Percentiles rank a stretch among this genome's conserved stretches.
Evolutionary conservation across 345 rosid species (phyloP).

Genomic region (Linum tenue): DNA sequence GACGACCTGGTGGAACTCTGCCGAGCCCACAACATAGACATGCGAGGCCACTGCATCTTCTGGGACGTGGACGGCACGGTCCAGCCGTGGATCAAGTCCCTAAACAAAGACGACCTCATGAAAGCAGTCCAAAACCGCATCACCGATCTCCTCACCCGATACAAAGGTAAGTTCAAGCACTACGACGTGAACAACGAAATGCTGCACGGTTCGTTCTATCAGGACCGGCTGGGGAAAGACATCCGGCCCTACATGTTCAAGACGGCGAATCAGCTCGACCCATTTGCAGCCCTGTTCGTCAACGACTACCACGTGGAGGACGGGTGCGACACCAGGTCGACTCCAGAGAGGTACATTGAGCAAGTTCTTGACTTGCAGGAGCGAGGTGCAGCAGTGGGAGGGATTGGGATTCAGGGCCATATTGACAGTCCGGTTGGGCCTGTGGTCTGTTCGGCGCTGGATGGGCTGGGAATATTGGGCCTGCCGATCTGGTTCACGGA

Average conservation of each 20-base stretch:
- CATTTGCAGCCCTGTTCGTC: conserved; percentile 58
- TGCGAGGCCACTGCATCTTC: conserved; percentile 92
- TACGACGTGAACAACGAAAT: conserved; percentile 96
- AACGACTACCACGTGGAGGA: conserved; percentile 93
- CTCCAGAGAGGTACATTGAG: conserved; percentile 65
- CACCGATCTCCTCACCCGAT: conserved; percentile 62
- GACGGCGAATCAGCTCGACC: conserved; percentile 61
- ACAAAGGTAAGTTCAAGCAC: conserved; percentile 76
- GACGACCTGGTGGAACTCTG: conserved; percentile 83
- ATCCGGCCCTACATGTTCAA: conserved; percentile 67
- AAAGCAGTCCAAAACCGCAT: conserved; percentile 62
- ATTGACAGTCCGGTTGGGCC: conserved; percentile 78
- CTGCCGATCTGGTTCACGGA: conserved; percentile 93
- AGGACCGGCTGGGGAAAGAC: conserved; percentile 49
- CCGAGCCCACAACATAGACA: conserved; percentile 39
- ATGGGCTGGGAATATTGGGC: conserved; percentile 68
- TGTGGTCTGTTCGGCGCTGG: conserved; percentile 56
- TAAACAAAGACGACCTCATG: conserved; percentile 42
- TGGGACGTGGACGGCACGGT: conserved; percentile 84
- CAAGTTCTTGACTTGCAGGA: conserved; percentile 60
- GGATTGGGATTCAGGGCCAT: conserved; percentile 91
- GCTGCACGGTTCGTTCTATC: conserved; percentile 88
- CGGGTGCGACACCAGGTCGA: conserved; percentile 65
- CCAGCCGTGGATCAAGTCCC: conserved; percentile 70
- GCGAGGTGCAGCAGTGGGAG: conserved; percentile 79